A percentile compares a stretch with the other conserved stretches of the same genome.
Evolutionary conservation across 2,329 filamentous ascomycete species (phyloP).

Genomic region (Cladosporium halotolerans): DNA sequence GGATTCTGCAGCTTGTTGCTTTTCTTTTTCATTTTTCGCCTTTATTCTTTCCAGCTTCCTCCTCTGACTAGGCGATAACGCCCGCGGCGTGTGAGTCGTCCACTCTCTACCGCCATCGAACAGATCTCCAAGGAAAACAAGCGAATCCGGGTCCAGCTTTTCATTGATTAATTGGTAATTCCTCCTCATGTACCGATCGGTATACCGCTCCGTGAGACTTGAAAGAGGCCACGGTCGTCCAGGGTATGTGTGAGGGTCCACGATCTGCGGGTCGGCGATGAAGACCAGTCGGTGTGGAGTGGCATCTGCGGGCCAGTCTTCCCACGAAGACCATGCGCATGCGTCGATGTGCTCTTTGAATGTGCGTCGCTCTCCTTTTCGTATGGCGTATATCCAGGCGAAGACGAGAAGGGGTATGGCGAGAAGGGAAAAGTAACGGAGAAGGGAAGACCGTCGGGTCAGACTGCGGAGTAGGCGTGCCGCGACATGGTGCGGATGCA

Average conservation of each 20-base stretch:
- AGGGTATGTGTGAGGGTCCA: conserved; percentile 92
- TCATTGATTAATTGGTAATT: conserved; percentile 74
- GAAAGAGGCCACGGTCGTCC: conserved; percentile 71
- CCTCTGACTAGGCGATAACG: conserved; percentile 18
- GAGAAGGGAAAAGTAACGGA: conserved; percentile 6
- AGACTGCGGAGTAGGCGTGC: conserved; percentile 5
- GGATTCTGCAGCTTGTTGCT: conserved; percentile 9
- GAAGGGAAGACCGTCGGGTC: conserved; percentile 5
- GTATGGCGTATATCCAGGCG: conserved; percentile 69
- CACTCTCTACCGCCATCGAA: conserved; percentile 96
- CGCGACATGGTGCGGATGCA: conserved; percentile 12
- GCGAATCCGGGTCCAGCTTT: conserved; percentile 71
- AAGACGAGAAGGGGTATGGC: conserved; percentile 46
- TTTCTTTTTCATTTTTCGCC: conserved; percentile 4
- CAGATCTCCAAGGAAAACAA: conserved; percentile 87
- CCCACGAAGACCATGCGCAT: conserved; percentile 84
- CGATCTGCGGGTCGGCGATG: conserved; percentile 84
- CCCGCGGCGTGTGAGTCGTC: conserved; percentile 52
- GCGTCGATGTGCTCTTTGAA: conserved; percentile 64
- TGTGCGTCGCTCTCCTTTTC: conserved; percentile 78
- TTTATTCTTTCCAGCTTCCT: conserved; percentile 17
- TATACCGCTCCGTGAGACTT: conserved; percentile 61
- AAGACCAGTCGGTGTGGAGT: conserved; percentile 78
- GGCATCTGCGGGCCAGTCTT: conserved; percentile 76
- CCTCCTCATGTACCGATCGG: conserved; percentile 83